Base-by-base conservation (phyloP, 2,329 filamentous ascomycete genomes). In the Metarhizium anisopliae region DNA sequence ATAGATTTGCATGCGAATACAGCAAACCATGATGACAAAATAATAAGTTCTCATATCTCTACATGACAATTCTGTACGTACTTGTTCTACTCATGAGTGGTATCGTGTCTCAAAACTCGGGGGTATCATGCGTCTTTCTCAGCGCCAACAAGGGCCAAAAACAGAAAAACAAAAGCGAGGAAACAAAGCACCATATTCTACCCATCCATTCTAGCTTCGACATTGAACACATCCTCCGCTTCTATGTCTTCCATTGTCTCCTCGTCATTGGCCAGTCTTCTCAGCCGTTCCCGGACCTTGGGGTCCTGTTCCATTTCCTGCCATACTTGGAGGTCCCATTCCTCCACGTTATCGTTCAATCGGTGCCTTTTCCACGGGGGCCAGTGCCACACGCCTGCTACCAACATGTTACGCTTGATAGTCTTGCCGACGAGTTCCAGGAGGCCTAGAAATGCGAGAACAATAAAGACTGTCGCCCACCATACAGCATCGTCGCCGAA, bases 391-490 rank as follows among this genome's bases (percentile, higher is more conserved):
- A 76, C 58, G 0, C 77, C 77, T 0, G 69, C 62, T 1, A 79
- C 63, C 20, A 79, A 68, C 47, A 83, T 58, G 40, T 72, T 72
- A 2, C 77, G 73, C 61, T 77, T 77, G 8, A 71, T 57, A 1
- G 73, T 69, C 58, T 76, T 81, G 58, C 85, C 79, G 2, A 79
- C 76, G 6, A 90, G 69, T 63, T 95, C 89, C 47, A 90, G 75
- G 13, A 84, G 68, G 13, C 85, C 73, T 4, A 88, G 78, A 0
- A 82, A 69, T 8, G 76, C 70, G 0, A 91, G 69, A 3, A 85
- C 81, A 30, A 89, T 71, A 49, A 92, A 74, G 2, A 92, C 71
- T 0, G 83, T 83, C 2, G 80, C 72, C 89, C 89, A 95, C 87
- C 90, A 95, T 1, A 81, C 73, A 0, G 81, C 71, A 58, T 89